Percentiles rank a stretch among this genome's conserved stretches.
These are phyloP conservation scores for Cystobasidium onofrii DNA, from an alignment of 768 basidiomycete species.

Conservation along the genomic window DNA sequence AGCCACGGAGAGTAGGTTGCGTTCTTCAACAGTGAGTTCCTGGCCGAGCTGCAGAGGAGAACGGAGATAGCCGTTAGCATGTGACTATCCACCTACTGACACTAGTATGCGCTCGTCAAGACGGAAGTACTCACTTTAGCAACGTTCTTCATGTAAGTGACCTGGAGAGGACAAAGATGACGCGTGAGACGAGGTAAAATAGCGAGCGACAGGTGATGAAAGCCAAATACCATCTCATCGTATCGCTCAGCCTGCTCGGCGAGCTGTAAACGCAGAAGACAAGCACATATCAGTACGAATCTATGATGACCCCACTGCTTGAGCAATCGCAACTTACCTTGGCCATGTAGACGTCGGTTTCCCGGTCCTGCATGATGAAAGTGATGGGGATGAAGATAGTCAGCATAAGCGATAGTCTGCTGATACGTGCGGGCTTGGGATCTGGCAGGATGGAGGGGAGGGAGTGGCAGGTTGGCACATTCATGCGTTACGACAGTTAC, in stretches of 20 bases:
- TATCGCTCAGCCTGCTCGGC: slow-evolving; percentile 84
- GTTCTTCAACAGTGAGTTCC: slow-evolving; percentile 96
- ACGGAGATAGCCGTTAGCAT: background rate
- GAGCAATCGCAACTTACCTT: slow-evolving; percentile 53
- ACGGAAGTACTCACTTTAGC: slow-evolving; percentile 47
- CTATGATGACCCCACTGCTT: background rate
- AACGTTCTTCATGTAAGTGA: slow-evolving; percentile 98
- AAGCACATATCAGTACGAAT: background rate
- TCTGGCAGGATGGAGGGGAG: background rate
- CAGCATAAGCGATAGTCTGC: background rate
- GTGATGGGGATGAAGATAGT: background rate
- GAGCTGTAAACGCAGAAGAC: background rate
- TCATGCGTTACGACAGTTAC: no score
- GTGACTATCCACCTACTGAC: background rate
- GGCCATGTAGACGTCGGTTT: slow-evolving; percentile 76
- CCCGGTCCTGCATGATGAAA: slow-evolving; percentile 21
- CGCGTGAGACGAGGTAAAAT: slow-evolving; percentile 42
- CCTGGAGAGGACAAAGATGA: slow-evolving; percentile 63
- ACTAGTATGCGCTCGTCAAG: background rate
- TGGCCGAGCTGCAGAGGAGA: slow-evolving; percentile 66
- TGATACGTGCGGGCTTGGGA: no score
- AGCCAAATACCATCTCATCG: slow-evolving; percentile 58
- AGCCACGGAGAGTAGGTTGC: slow-evolving; percentile 91
- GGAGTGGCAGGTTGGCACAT: no score
- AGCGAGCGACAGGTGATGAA: background rate